Conservation (phyloP, 2,329 filamentous ascomycete species). For the Alternaria alternata region DNA sequence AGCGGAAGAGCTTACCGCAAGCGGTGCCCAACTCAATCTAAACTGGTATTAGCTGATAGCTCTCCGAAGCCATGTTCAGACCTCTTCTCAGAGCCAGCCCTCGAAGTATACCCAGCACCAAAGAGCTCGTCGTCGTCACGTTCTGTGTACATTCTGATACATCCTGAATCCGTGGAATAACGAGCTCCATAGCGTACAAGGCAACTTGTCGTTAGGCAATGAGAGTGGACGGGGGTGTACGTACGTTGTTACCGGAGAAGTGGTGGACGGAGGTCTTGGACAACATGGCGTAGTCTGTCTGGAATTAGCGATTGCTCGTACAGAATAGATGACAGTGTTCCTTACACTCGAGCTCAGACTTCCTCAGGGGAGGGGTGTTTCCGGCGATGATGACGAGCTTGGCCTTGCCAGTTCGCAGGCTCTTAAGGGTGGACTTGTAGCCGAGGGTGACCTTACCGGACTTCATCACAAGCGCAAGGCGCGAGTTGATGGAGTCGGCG, state of each 20-base stretch:
- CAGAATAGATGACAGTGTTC: conserved; percentile 56
- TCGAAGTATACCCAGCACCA: conserved; percentile 46
- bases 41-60: conserved; percentile 68
- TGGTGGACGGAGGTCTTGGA: conserved; percentile 74
- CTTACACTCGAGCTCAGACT: conserved; percentile 90
- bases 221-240: conserved; percentile 57
- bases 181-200: conserved; percentile 7
- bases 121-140: not conserved
- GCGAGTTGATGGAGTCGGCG: conserved; percentile 76
- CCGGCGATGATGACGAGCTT: conserved; percentile 96
- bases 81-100: conserved; percentile 89
- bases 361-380: conserved; percentile 97
- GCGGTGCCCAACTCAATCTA: conserved; percentile 98
- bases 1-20: conserved; percentile 98
- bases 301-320: not conserved
- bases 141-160: conserved; percentile 5
- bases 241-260: conserved; percentile 98
- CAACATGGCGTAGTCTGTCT: conserved; percentile 22
- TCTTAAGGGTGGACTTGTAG: conserved; percentile 89
- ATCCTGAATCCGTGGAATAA: not conserved
- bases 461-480: conserved; percentile 75
- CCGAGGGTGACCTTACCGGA: conserved; percentile 84
- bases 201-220: conserved; percentile 51
- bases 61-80: conserved; percentile 85
- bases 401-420: conserved; percentile 91